Evolutionary conservation across 495 filamentous ascomycete species (phyloP).

Genomic region (Massariosphaeria phaeospora): DNA sequence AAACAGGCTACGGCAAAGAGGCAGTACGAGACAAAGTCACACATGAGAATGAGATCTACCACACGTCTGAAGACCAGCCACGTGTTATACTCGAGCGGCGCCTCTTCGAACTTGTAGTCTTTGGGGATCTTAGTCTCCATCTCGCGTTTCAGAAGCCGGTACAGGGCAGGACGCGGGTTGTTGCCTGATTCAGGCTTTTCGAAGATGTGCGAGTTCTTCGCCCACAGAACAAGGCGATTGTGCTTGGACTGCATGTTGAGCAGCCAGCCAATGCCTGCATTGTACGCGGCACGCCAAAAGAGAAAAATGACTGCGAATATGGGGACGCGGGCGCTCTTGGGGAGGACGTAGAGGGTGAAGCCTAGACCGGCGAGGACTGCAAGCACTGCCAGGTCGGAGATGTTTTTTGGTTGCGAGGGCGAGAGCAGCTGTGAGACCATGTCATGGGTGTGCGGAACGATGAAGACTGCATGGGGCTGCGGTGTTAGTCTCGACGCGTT

Average conservation of each 20-base stretch:
- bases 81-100: conserved; percentile 96
- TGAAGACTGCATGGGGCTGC: conserved; percentile 62
- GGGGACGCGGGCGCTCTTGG: conserved; percentile 59
- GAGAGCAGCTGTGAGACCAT: conserved; percentile 98
- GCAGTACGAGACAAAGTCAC: conserved; percentile 94
- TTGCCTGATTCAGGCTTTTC: conserved; percentile 73
- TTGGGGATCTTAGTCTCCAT: conserved; percentile 89
- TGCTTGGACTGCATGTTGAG: conserved; percentile 86
- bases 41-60: conserved; percentile 95
- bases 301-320: conserved; percentile 76
- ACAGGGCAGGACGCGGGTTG: conserved; percentile 75
- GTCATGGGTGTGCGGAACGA: conserved; percentile 93
- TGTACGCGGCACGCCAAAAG: conserved; percentile 91
- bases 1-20: conserved; percentile 90
- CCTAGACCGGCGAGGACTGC: conserved; percentile 72
- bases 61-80: conserved; percentile 94
- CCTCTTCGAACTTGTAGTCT: conserved; percentile 89
- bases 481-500: conserved; percentile 9
- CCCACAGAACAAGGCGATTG: conserved; percentile 80
- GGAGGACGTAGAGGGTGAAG: conserved; percentile 64
- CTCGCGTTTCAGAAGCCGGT: conserved; percentile 76
- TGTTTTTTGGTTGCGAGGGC: conserved; percentile 90
- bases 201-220: conserved; percentile 76
- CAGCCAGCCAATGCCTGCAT: conserved; percentile 86
- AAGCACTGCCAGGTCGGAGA: conserved; percentile 79